phyloP scores from a whole-genome alignment of 1,284 basidiomycete genomes.

The Coniferiporia weirii region DNA sequence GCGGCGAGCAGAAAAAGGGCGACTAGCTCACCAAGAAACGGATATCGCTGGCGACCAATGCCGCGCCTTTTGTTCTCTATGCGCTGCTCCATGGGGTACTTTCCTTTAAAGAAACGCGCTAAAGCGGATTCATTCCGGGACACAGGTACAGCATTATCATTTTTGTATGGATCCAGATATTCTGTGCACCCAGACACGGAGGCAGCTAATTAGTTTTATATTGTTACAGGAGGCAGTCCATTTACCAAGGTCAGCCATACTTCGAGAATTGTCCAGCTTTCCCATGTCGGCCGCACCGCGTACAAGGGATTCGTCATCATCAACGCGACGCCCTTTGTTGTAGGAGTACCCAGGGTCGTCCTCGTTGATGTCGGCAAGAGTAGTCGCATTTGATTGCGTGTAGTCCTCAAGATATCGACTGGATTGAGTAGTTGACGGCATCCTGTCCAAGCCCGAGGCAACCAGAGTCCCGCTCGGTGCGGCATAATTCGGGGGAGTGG shows the following conservation, averaged over 20 bases:
- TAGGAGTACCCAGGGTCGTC: conserved; percentile 18
- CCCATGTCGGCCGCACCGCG: conserved; percentile 40
- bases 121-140: conserved; percentile 38
- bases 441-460: conserved; percentile 9
- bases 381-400: conserved; percentile 9
- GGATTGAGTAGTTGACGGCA: conserved; percentile 10
- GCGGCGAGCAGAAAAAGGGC: conserved; percentile 19
- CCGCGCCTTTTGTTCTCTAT: conserved; percentile 84
- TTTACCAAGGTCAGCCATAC: conserved; percentile 55
- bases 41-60: conserved; percentile 76
- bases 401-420: conserved; percentile 8
- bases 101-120: conserved; percentile 38
- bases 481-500: conserved; percentile 7
- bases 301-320: conserved; percentile 40
- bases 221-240: conserved; percentile 1
- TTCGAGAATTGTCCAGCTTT: conserved; percentile 13
- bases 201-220: background rate
- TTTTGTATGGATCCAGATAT: conserved; percentile 48
- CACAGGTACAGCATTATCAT: conserved; percentile 23
- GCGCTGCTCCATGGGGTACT: conserved; percentile 71
- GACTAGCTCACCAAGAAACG: conserved; percentile 58
- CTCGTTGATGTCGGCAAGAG: conserved; percentile 26
- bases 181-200: conserved; percentile 33
- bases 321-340: conserved; percentile 21
- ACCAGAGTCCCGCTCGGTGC: background rate